Base-by-base conservation (phyloP, 176 grass and related monocot species). In the Calamus simplicifolius region DNA sequence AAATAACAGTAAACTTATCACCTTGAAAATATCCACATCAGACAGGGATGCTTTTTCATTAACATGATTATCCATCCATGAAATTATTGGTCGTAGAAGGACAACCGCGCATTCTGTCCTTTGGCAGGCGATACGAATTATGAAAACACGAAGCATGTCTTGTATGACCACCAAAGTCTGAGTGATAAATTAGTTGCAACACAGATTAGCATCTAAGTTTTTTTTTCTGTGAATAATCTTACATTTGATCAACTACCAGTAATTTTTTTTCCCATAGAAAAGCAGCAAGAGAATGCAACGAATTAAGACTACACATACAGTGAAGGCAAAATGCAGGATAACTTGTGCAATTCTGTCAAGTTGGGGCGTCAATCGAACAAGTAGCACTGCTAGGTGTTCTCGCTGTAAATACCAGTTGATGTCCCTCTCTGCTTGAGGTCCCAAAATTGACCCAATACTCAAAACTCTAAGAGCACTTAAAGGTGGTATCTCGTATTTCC, bases 111-210 rank as follows among this genome's bases (percentile, higher is more conserved):
- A 90, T 70, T 88, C 87, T 38, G 78, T 77, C 58, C 80, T 90
- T 85, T 97, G 75, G 56, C 75, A 85, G 50, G 92, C 81, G 72
- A 97, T 64, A 38, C 87, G 87, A 61, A 82, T 73, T 75, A 97
- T 80, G 54, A 97, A 81, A 77, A 97, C 77, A 18, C 87, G 77
- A 75, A 97, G 92, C 92, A 97, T 91, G 58, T 97, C 86, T 85
- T 91, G 92, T 71, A 97, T 80, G 61, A 88, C 92, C 77, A 82
- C 72, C 73, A 97, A 81, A 27, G 62, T 75, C 92, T 97, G 61
- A 48, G 23, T 51, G 53, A 35, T 49, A 73, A 43, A 43, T 43
- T 43, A 43, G 12, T 35, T 35, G 31, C 35, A 43, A 43, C 35
- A 43, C 2, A 43, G 31, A 35, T 35, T 35, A 35, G 1, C 31